Base-by-base conservation (phyloP, 495 filamentous ascomycete species). In the Corynascus novoguineensis region DNA sequence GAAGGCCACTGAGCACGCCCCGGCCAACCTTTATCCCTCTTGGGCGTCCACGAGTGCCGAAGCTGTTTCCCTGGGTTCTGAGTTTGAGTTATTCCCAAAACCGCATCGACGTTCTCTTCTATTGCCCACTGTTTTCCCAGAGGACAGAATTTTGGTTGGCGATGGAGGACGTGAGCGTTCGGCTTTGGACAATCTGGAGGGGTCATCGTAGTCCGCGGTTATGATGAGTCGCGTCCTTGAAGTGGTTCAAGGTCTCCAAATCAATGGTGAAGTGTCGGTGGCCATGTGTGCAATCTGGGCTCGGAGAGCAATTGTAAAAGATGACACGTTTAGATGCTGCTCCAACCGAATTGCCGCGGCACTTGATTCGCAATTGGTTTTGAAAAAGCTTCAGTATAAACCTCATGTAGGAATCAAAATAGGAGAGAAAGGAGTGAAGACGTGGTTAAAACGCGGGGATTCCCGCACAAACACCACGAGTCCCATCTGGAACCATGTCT, bases 391-490 rank as follows among this genome's bases (percentile, higher is more conserved):
- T 7, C 22, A 17, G 15, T 31, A 31, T 19, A 32, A 32, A 19
- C 27, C 29, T 19, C 12, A 11, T 11, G 42, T n/a, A 22, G 24
- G 37, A 10, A 37, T n/a, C 14, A 49, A 40, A 42, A 49, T 38
- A 51, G 12, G 25, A 15, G 40, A 21, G 11, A 50, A 50, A 38
- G 27, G 3, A 50, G 22, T 19, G 27, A 31, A 25, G 44, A 55
- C 15, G 29, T 44, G 34, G 31, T 34, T 8, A 21, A 51, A 41
- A 53, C 57, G 34, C 50, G 57, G 42, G 49, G 50, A 59, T 32
- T 35, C 32, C 57, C 34, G 42, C 41, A 32, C 51, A 12, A 24
- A 4, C 17, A 27, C 15, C 12, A 4, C 37, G 31, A 31, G 34
- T 37, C 17, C n/a, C 19, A 9, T 28, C 4, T 8, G 21, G 11